Conservation (phyloP, 1,284 basidiomycete species). For the Salmacisia buchloeana region DNA sequence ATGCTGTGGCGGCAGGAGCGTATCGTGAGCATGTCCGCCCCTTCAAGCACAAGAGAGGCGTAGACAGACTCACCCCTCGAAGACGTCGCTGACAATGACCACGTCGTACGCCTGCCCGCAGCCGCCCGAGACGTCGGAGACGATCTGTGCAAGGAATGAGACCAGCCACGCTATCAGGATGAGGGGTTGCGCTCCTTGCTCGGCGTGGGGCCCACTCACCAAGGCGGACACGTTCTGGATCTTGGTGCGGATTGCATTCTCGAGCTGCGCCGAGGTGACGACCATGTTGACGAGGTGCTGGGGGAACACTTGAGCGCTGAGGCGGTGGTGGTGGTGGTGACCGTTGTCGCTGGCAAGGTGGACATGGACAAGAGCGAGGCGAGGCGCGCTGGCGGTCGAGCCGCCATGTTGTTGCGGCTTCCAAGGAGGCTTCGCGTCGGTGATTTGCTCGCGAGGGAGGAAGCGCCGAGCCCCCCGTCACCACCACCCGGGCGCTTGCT, state of each 20-base stretch:
- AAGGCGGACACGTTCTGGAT: constrained; percentile 36
- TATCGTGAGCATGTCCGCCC: background rate
- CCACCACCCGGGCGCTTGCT: no score
- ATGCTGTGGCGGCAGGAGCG: constrained; percentile 14
- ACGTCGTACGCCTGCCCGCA: constrained; percentile 50
- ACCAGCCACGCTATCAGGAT: background rate
- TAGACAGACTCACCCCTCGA: constrained; percentile 27
- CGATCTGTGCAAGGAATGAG: constrained; percentile 19
- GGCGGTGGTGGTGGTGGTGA: no score
- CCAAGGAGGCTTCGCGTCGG: no score
- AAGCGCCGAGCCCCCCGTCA: no score
- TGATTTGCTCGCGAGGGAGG: no score
- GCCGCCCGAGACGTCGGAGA: constrained; percentile 49
- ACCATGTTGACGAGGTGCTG: constrained; percentile 14
- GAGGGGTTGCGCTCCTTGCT: background rate
- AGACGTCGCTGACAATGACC: constrained; percentile 44
- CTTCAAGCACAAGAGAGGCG: background rate
- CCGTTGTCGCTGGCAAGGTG: no score
- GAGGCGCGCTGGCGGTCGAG: no score
- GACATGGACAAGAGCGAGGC: no score
- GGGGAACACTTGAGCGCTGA: background rate
- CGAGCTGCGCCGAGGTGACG: constrained; percentile 46
- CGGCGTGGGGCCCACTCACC: no score
- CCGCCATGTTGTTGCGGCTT: no score
- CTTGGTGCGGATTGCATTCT: constrained; percentile 43